phyloP scores from a whole-genome alignment of 2,329 filamentous ascomycete genomes.

The Colletotrichum eleusines region DNA sequence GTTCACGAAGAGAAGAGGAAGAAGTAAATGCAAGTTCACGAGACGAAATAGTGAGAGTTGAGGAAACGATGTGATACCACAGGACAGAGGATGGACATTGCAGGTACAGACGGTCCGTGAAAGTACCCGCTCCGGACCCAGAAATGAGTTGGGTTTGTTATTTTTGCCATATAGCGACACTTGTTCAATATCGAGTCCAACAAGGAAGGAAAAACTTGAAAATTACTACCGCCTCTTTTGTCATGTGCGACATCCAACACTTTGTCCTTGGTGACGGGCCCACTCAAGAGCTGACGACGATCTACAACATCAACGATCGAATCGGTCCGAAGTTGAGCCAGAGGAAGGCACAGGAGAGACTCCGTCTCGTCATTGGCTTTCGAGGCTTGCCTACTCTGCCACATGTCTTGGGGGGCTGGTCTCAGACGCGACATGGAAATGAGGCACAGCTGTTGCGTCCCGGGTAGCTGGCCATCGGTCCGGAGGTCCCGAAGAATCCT shows the following conservation, averaged over 20 bases:
- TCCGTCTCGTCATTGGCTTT: not conserved
- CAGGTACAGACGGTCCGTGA: not conserved
- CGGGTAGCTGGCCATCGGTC: not conserved
- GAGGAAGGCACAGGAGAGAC: not conserved
- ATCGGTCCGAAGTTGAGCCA: not conserved
- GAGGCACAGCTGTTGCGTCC: not conserved
- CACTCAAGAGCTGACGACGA: not conserved
- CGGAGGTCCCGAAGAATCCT: not conserved
- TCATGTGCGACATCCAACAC: not conserved
- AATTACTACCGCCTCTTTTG: not conserved
- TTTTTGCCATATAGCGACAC: slow-evolving; percentile 25
- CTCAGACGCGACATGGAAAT: not conserved
- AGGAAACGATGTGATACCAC: slow-evolving; percentile 31
- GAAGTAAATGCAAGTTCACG: slow-evolving; percentile 54
- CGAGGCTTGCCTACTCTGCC: not conserved
- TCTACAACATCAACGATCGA: not conserved
- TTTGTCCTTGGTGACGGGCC: not conserved
- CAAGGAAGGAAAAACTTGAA: slow-evolving; percentile 10
- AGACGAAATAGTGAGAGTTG: not conserved
- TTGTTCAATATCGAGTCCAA: slow-evolving; percentile 7
- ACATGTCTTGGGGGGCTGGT: not conserved
- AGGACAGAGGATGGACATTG: slow-evolving; percentile 8
- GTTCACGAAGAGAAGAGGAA: slow-evolving; percentile 75
- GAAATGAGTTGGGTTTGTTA: slow-evolving; percentile 17
- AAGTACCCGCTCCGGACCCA: slow-evolving; percentile 15